Conservation (phyloP, 805 yeast genomes). For the Candida arabinofermentans region DNA sequence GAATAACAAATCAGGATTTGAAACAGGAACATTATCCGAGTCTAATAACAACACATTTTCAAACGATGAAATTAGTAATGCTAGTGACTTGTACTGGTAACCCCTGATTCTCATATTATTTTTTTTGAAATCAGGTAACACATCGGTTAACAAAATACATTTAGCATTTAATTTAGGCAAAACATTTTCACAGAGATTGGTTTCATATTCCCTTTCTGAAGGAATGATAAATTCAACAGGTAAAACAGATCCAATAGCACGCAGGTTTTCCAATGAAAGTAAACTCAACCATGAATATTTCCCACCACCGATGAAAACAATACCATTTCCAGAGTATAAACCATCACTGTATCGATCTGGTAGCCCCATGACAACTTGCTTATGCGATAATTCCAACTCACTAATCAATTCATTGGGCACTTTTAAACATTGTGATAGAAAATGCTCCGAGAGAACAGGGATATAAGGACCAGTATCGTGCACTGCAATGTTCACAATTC, state of each 20-base stretch:
- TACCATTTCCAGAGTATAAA: conserved; percentile 51
- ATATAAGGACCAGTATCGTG: conserved; percentile 25
- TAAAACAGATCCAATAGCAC: conserved; percentile 41
- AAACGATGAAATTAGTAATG: conserved; percentile 47
- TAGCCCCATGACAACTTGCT: conserved; percentile 39
- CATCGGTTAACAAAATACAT: conserved; percentile 52
- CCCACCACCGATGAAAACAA: conserved; percentile 75
- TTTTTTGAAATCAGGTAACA: conserved; percentile 38
- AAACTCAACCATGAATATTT: conserved; percentile 61
- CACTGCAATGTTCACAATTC: conserved; percentile 27
- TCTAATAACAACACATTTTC: conserved; percentile 49
- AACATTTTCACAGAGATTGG: conserved; percentile 37
- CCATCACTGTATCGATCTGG: conserved; percentile 33
- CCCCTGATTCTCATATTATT: conserved; percentile 33
- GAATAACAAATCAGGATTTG: conserved; percentile 51
- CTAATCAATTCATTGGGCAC: conserved; percentile 40
- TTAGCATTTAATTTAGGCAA: conserved; percentile 50
- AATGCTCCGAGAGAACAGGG: conserved; percentile 49
- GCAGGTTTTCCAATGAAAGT: conserved; percentile 44
- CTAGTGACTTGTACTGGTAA: conserved; percentile 46
- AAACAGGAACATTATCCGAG: conserved; percentile 48
- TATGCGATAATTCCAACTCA: conserved; percentile 45
- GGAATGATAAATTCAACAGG: conserved; percentile 52
- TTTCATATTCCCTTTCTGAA: conserved; percentile 40
- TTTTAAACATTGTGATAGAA: conserved; percentile 45